These are phyloP conservation scores for Ceratobasidium sp. DNA, from an alignment of 1,284 basidiomycete species.

Conservation along the genomic window DNA sequence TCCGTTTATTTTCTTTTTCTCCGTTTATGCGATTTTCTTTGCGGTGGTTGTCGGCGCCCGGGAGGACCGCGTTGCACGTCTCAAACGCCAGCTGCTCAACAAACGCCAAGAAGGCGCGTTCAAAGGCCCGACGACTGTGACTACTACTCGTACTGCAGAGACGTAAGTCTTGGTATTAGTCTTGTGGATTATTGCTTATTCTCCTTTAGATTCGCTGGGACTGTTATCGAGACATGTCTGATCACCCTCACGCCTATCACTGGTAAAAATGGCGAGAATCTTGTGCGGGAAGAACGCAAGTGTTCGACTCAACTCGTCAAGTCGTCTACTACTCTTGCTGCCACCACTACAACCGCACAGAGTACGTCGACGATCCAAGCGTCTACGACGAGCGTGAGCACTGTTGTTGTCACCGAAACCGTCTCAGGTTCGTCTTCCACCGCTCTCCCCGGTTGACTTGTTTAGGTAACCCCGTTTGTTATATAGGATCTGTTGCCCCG, in stretches of 20 bases:
- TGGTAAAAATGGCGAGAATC: conserved; percentile 63
- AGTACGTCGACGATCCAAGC: conserved; percentile 32
- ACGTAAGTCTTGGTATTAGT: conserved; percentile 15
- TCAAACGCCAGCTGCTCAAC: conserved; percentile 34
- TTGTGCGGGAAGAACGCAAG: conserved; percentile 69
- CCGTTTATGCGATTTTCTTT: conserved; percentile 14
- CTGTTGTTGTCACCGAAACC: conserved; percentile 40
- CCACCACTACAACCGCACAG: conserved; percentile 34
- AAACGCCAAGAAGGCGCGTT: neutral
- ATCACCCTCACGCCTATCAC: conserved; percentile 69
- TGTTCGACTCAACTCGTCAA: conserved; percentile 63
- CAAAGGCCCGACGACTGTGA: conserved; percentile 35
- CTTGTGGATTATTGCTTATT: conserved; percentile 47
- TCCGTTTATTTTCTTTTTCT: conserved; percentile 42
- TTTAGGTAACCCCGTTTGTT: neutral
- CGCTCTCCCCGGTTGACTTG: neutral
- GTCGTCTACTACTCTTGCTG: neutral
- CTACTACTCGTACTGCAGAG: conserved; percentile 31
- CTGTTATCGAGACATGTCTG: conserved; percentile 72
- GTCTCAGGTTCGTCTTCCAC: conserved; percentile 26
- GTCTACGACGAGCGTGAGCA: conserved; percentile 26
- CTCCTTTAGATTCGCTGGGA: conserved; percentile 59
- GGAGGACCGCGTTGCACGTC: conserved; percentile 33
- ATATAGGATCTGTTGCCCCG: conserved; percentile 24
- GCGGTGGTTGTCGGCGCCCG: conserved; percentile 27